Conservation (phyloP, 805 yeast genomes). For the Lipomyces yamadae region DNA sequence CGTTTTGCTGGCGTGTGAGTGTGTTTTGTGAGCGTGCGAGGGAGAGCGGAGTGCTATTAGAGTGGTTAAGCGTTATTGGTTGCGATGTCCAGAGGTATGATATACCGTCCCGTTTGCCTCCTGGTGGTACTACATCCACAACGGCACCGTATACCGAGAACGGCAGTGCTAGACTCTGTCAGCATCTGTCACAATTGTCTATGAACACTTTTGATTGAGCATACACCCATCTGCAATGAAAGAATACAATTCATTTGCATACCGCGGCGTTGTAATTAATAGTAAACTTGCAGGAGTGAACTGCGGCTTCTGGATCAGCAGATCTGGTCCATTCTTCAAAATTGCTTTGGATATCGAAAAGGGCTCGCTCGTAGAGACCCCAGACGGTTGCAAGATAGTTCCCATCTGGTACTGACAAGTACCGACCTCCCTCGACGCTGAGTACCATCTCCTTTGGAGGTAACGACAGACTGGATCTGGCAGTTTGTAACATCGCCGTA, state of each 20-base stretch:
- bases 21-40: neutral
- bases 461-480: neutral
- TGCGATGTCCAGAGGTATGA: conserved; percentile 33
- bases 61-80: conserved; percentile 17
- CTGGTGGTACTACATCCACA: conserved; percentile 34
- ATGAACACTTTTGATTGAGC: neutral
- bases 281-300: conserved; percentile 37
- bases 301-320: conserved; percentile 18
- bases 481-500: neutral
- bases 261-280: conserved; percentile 46
- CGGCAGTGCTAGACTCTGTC: conserved; percentile 9
- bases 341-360: conserved; percentile 9
- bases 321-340: conserved; percentile 1
- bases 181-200: neutral
- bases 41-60: conserved; percentile 6
- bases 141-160: conserved; percentile 28
- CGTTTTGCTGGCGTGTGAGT: conserved; percentile 8
- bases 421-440: neutral
- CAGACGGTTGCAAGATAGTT: conserved; percentile 29
- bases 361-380: conserved; percentile 6
- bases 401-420: conserved; percentile 21
- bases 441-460: neutral
- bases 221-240: conserved; percentile 24
- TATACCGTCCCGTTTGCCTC: conserved; percentile 35
- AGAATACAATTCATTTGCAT: conserved; percentile 42